A percentile compares a stretch with the other conserved stretches of the same genome.
phyloP scores from a whole-genome alignment of 2,329 filamentous ascomycete genomes.

The Cercospora beticola region DNA sequence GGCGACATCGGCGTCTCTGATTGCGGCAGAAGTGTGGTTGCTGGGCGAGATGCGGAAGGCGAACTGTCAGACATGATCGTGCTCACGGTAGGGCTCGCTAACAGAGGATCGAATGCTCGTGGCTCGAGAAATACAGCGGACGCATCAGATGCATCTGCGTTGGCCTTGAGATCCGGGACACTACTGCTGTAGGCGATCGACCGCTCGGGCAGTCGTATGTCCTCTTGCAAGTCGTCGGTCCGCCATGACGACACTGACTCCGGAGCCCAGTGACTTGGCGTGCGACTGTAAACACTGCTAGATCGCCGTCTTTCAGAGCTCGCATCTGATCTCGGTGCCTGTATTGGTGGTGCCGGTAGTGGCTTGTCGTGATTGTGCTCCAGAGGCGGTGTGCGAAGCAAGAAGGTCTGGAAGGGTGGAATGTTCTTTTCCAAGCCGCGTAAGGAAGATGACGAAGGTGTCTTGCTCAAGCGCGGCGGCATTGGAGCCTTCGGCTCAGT shows the following conservation, averaged over 20 bases:
- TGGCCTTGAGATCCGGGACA: conserved; percentile 29
- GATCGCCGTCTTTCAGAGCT: conserved; percentile 23
- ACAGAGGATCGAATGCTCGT: conserved; percentile 32
- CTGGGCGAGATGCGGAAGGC: conserved; percentile 4
- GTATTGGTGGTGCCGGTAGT: conserved; percentile 34
- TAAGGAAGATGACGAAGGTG: conserved; percentile 27
- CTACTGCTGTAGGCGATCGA: conserved; percentile 35
- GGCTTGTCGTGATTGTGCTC: conserved; percentile 33
- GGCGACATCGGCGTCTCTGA: background rate
- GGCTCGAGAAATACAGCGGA: conserved; percentile 25
- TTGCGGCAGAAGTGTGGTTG: conserved; percentile 18
- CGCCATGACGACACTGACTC: conserved; percentile 21
- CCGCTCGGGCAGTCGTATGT: conserved; percentile 27
- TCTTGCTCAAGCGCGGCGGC: conserved; percentile 15
- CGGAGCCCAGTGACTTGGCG: conserved; percentile 30
- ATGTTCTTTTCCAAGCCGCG: conserved; percentile 31
- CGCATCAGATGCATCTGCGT: background rate
- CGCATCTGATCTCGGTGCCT: background rate
- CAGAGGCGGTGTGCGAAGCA: conserved; percentile 33
- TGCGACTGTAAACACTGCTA: conserved; percentile 39
- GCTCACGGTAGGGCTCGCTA: conserved; percentile 30
- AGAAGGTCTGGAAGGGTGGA: conserved; percentile 37
- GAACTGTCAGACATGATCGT: conserved; percentile 10
- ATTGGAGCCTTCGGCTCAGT: conserved; percentile 7
- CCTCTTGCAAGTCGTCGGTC: conserved; percentile 27